Evolutionary conservation across 2,329 filamentous ascomycete species (phyloP).

Genomic region (Fusarium domesticum): DNA sequence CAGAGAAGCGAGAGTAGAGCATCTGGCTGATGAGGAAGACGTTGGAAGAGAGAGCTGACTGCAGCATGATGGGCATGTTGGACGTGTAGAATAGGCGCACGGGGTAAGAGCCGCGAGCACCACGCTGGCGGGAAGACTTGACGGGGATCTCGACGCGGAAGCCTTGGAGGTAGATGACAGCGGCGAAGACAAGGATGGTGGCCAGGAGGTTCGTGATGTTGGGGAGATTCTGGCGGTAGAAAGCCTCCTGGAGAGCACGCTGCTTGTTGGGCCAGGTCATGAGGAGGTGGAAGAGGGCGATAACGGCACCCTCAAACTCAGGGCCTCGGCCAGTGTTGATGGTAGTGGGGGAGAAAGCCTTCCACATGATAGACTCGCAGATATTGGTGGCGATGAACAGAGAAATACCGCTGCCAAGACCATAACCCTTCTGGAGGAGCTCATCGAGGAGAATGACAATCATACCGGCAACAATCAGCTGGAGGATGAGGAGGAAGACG

Average conservation of each 20-base stretch:
- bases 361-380: slow-evolving; percentile 99
- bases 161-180: slow-evolving; percentile 98
- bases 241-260: slow-evolving; percentile 94
- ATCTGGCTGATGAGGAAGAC: slow-evolving; percentile 99
- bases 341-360: slow-evolving; percentile 97
- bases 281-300: slow-evolving; percentile 95
- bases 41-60: slow-evolving; percentile 97
- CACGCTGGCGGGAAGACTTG: slow-evolving; percentile 98
- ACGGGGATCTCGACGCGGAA: slow-evolving; percentile 99
- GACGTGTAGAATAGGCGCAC: slow-evolving; percentile 99
- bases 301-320: slow-evolving; percentile 97
- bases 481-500: slow-evolving; percentile 95
- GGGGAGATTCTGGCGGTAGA: slow-evolving; percentile 98
- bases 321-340: slow-evolving; percentile 99
- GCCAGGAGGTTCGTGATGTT: slow-evolving; percentile 99
- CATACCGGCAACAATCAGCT: slow-evolving; percentile 94
- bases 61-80: slow-evolving; percentile 99
- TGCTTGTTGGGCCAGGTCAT: slow-evolving; percentile 99
- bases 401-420: slow-evolving; percentile 96
- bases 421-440: slow-evolving; percentile 98
- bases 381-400: slow-evolving; percentile 99
- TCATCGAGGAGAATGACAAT: slow-evolving; percentile 99
- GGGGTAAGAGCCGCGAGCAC: slow-evolving; percentile 96
- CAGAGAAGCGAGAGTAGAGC: slow-evolving; percentile 98
- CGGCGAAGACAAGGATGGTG: slow-evolving; percentile 88